Evolutionary conservation across 768 basidiomycete species (phyloP).

Genomic region (Suillus lakei): DNA sequence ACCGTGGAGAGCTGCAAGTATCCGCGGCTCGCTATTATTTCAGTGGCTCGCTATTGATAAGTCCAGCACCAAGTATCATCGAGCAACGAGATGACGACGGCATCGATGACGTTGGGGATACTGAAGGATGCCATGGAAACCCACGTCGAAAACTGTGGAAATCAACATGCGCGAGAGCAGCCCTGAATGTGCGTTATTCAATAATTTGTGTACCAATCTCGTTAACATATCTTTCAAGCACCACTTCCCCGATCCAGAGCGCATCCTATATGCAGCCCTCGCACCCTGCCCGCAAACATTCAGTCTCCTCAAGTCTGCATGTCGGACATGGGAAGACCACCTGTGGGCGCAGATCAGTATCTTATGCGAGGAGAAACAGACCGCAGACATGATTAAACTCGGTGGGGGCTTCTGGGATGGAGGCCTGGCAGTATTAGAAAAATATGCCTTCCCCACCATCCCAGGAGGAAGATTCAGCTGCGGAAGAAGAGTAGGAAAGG

Average conservation of each 20-base stretch:
- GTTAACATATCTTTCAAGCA: slow-evolving; percentile 40
- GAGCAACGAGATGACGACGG: slow-evolving; percentile 52
- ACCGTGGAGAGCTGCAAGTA: slow-evolving; percentile 90
- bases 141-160: slow-evolving; percentile 85
- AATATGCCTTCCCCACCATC: slow-evolving; percentile 37
- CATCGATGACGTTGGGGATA: slow-evolving; percentile 45
- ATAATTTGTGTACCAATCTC: background rate
- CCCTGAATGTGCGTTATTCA: slow-evolving; percentile 41
- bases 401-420: slow-evolving; percentile 83
- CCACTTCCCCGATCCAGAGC: slow-evolving; percentile 69
- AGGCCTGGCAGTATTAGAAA: slow-evolving; percentile 52
- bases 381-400: slow-evolving; percentile 65
- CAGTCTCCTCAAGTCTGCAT: slow-evolving; percentile 68
- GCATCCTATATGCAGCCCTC: slow-evolving; percentile 87
- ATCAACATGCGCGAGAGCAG: slow-evolving; percentile 28
- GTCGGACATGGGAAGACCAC: slow-evolving; percentile 93
- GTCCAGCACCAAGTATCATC: slow-evolving; percentile 54
- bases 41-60: slow-evolving; percentile 74
- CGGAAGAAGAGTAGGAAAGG: slow-evolving; percentile 64
- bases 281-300: slow-evolving; percentile 73
- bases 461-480: too few relatives aligned
- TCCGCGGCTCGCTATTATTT: slow-evolving; percentile 83
- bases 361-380: slow-evolving; percentile 81
- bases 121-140: slow-evolving; percentile 74
- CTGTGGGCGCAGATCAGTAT: slow-evolving; percentile 90